Evolutionary conservation across 108 stramenopile species (phyloP).

Genomic region (Skeletonema grethae): DNA sequence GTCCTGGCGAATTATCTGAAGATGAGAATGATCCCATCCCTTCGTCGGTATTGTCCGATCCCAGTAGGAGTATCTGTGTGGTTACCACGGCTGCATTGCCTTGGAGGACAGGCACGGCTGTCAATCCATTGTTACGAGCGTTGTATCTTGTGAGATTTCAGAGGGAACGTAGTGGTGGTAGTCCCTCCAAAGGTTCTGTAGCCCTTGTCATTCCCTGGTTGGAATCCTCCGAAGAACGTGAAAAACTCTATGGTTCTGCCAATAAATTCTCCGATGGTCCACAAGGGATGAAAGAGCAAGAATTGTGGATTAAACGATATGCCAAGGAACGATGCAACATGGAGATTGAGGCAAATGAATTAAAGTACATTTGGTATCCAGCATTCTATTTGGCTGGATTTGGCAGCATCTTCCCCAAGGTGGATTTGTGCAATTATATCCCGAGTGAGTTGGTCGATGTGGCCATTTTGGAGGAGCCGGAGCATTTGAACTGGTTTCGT

Average conservation of each 20-base stretch:
- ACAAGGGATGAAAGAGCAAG: constrained; percentile 42
- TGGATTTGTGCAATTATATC: constrained; percentile 70
- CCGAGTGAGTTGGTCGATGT: constrained; percentile 86
- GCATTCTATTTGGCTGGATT: constrained; percentile 71
- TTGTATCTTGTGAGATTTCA: constrained; percentile 55
- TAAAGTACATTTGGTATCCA: constrained; percentile 71
- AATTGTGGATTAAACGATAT: constrained; percentile 41
- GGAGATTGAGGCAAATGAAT: constrained; percentile 44
- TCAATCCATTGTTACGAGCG: constrained; percentile 75
- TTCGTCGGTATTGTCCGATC: constrained; percentile 30
- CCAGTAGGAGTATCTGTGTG: constrained; percentile 43
- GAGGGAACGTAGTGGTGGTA: constrained; percentile 9
- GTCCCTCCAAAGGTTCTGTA: constrained; percentile 19
- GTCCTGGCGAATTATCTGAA: neutral
- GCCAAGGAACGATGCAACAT: constrained; percentile 35
- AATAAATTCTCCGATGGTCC: constrained; percentile 23
- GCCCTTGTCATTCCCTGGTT: constrained; percentile 64
- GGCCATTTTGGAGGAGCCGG: constrained; percentile 92
- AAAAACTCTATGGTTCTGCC: constrained; percentile 35
- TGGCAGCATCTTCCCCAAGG: constrained; percentile 87
- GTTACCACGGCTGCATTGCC: constrained; percentile 75
- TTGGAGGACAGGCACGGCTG: constrained; percentile 81
- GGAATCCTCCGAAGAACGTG: constrained; percentile 32
- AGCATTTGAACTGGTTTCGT: constrained; percentile 95
- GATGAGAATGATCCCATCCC: constrained; percentile 13